A percentile compares a stretch with the other conserved stretches of the same genome.
phyloP scores from a whole-genome alignment of 1,284 basidiomycete species.

The Apiotrichum montevideense region DNA sequence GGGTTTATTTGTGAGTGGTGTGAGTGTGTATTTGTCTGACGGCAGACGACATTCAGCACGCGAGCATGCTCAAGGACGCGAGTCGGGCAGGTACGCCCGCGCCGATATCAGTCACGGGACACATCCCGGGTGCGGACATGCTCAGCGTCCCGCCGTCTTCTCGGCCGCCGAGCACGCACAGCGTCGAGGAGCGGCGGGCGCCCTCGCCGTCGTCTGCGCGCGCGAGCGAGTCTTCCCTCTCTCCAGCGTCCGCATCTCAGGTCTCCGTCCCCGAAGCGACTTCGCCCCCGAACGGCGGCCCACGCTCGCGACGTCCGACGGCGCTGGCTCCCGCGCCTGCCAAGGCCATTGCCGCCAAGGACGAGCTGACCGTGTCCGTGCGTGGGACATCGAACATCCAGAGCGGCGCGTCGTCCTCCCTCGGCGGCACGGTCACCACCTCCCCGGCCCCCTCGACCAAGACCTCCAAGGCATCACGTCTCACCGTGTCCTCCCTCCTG shows the following conservation, averaged over 20 bases:
- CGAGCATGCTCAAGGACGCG: slow-evolving; percentile 65
- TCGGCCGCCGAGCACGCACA: neutral
- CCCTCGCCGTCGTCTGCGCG: neutral
- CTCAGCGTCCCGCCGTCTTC: neutral
- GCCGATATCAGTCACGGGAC: slow-evolving; percentile 38
- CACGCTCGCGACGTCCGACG: slow-evolving; percentile 11
- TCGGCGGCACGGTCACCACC: slow-evolving; percentile 1
- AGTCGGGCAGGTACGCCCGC: slow-evolving; percentile 43
- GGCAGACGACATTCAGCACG: slow-evolving; percentile 73
- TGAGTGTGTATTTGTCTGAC: slow-evolving; percentile 12
- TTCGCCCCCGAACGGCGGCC: slow-evolving; percentile 1
- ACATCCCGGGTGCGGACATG: slow-evolving; percentile 8
- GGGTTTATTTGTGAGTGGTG: slow-evolving; percentile 77
- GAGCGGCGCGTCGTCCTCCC: neutral
- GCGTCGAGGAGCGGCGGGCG: neutral
- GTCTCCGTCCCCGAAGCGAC: neutral
- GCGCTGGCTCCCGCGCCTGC: slow-evolving; percentile 43
- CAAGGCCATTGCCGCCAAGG: slow-evolving; percentile 40
- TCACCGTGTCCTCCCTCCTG: slow-evolving; percentile 69
- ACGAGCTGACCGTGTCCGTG: slow-evolving; percentile 40
- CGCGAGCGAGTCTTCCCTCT: neutral
- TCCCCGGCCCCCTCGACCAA: slow-evolving; percentile 6
- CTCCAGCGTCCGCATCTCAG: neutral
- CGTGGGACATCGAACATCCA: slow-evolving; percentile 30
- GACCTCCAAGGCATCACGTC: slow-evolving; percentile 46